Base-by-base conservation (phyloP, 306 rosid species). In the Begonia fuchsioides region DNA sequence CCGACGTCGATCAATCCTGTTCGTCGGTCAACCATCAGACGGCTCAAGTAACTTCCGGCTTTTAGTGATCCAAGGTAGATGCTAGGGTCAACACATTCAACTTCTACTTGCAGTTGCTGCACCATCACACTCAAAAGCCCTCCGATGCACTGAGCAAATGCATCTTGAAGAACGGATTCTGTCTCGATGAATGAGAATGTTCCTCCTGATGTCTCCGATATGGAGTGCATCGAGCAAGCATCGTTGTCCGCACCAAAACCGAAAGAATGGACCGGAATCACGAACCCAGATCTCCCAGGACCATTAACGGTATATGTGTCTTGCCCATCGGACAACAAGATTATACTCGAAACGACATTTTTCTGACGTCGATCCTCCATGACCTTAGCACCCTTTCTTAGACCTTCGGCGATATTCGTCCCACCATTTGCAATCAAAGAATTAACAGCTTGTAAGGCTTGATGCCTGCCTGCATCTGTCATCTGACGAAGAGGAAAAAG, bases 381-480 rank as follows among this genome's bases (percentile, higher is more conserved):
- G 58, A 90, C 68, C 73, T 84, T 90, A 20, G 95, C 87, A 15
- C 93, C 97, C 63, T 90, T 90, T 45, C 94, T 76, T 44, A 90
- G 69, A 47, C 97, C 97, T 68, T 90, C 97, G 0, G 94, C 97
- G 56, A 90, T 90, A 59, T 90, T 90, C 51, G 97, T 90, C 59
- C 97, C 97, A 12, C 97, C 97, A 74, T 76, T 90, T 43, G 97
- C 97, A 56, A 90, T 87, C 79, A 90, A 68, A 61, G 97, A 76
- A 65, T 90, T 90, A 17, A 90, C 97, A 68, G 97, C 97, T 52
- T 76, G 95, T 57, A 90, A 55, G 38, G 97, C 97, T 63, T 74
- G 97, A 47, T 84, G 97, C 41, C 81, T 75, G 14, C 97, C 97
- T 2, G 75, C 57, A 60, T 79, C 92, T 6, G 94, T 68, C 97